phyloP scores from a whole-genome alignment of 306 rosid genomes.

The Oemleria cerasiformis region DNA sequence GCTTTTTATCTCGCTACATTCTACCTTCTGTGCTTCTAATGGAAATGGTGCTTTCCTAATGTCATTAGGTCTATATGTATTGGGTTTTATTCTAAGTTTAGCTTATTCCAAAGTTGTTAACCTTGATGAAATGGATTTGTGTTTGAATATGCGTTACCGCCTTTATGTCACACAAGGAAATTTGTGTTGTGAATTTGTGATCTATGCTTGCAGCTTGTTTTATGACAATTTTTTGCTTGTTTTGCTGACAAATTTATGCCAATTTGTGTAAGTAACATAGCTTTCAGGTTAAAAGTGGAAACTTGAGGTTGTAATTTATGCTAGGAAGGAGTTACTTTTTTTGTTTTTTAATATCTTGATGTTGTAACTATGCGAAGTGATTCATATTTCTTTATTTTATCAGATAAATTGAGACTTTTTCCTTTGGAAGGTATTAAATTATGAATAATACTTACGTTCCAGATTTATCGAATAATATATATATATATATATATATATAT shows the following conservation, averaged over 20 bases:
- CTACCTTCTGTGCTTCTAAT: not conserved
- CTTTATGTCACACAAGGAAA: not conserved
- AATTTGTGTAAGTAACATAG: not conserved
- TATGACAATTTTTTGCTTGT: not conserved
- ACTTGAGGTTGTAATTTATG: no score
- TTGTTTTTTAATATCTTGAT: no score
- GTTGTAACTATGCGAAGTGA: no score
- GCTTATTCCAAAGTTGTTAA: not conserved
- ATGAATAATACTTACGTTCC: no score
- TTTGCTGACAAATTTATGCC: not conserved
- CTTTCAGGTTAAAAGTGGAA: no score
- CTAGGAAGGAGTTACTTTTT: no score
- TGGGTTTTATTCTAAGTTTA: not conserved
- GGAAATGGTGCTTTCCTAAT: conserved; percentile 3
- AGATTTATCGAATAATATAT: no score
- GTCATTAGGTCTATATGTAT: not conserved
- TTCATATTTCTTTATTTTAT: no score
- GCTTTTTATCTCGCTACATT: conserved; percentile 46
- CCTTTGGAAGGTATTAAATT: no score
- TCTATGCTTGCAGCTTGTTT: not conserved
- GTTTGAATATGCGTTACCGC: not conserved
- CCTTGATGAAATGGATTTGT: not conserved
- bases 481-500: no score
- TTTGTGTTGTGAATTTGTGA: not conserved
- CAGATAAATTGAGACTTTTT: no score